These are phyloP conservation scores for Skeletonema tropicum DNA, from an alignment of 108 stramenopile species.

Conservation along the genomic window DNA sequence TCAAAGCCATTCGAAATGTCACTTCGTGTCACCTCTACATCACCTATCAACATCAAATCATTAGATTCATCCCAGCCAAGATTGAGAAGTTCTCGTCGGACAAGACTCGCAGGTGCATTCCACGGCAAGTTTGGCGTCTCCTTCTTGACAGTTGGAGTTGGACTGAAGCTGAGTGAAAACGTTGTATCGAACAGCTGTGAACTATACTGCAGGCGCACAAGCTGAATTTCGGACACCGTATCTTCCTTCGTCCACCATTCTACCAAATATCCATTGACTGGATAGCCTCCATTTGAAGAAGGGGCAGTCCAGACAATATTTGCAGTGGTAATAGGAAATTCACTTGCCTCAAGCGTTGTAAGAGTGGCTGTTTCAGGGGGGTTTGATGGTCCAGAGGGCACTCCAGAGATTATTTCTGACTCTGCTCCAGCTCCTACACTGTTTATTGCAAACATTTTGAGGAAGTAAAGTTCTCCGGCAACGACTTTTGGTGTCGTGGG, in stretches of 20 bases:
- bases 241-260: constrained; percentile 65
- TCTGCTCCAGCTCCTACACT: constrained; percentile 51
- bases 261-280: constrained; percentile 61
- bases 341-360: constrained; percentile 31
- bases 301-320: constrained; percentile 57
- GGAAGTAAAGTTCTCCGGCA: constrained; percentile 60
- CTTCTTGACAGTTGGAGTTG: constrained; percentile 43
- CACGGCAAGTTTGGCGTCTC: constrained; percentile 55
- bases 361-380: constrained; percentile 31
- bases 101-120: constrained; percentile 54
- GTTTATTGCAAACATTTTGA: constrained; percentile 62
- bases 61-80: constrained; percentile 59
- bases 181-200: constrained; percentile 40
- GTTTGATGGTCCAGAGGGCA: constrained; percentile 37
- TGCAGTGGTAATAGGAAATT: constrained; percentile 52
- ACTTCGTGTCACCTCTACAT: constrained; percentile 51
- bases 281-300: constrained; percentile 46
- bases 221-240: constrained; percentile 58
- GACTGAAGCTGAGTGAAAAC: constrained; percentile 59
- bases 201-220: constrained; percentile 38
- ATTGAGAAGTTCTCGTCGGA: constrained; percentile 62
- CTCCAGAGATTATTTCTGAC: constrained; percentile 31
- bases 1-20: constrained; percentile 56
- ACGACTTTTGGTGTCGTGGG: constrained; percentile 42
- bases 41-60: constrained; percentile 37